Conservation (phyloP, 148 eudicot genomes). For the Nyssa sinensis region DNA sequence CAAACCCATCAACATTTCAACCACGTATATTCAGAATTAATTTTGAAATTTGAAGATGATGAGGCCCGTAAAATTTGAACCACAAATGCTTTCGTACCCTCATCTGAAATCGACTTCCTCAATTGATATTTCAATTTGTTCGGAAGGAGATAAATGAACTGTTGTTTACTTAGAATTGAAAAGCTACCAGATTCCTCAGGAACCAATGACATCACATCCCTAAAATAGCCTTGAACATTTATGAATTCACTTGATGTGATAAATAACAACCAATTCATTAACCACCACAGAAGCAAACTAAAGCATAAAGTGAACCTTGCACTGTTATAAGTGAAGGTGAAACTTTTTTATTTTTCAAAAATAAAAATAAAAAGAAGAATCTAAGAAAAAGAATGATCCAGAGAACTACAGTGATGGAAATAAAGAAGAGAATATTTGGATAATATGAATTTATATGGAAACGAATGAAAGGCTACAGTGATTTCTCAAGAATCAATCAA, state of each 20-base stretch:
- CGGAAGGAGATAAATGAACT: background rate
- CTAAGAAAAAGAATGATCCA: background rate
- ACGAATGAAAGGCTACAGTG: background rate
- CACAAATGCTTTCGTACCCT: background rate
- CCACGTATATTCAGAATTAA: background rate
- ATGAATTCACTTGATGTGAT: too few relatives aligned
- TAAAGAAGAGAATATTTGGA: background rate
- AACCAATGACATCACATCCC: too few relatives aligned
- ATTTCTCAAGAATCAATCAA: background rate
- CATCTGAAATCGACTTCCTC: background rate
- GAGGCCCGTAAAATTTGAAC: background rate
- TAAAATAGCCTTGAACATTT: too few relatives aligned
- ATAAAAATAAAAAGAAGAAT: too few relatives aligned
- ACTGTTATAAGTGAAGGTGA: background rate
- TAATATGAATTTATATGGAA: background rate
- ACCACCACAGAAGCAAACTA: background rate
- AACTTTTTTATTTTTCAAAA: too few relatives aligned
- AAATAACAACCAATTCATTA: background rate
- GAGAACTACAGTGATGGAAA: background rate
- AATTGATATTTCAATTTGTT: background rate
- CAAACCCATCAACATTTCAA: slow-evolving; percentile 13
- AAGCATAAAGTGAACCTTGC: background rate
- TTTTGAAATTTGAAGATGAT: background rate
- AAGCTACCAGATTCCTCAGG: too few relatives aligned
- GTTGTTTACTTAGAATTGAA: too few relatives aligned